A percentile compares a stretch with the other conserved stretches of the same genome.
These are phyloP conservation scores for Xylariales sp. DNA, from an alignment of 2,329 filamentous ascomycete genomes.

Conservation along the genomic window DNA sequence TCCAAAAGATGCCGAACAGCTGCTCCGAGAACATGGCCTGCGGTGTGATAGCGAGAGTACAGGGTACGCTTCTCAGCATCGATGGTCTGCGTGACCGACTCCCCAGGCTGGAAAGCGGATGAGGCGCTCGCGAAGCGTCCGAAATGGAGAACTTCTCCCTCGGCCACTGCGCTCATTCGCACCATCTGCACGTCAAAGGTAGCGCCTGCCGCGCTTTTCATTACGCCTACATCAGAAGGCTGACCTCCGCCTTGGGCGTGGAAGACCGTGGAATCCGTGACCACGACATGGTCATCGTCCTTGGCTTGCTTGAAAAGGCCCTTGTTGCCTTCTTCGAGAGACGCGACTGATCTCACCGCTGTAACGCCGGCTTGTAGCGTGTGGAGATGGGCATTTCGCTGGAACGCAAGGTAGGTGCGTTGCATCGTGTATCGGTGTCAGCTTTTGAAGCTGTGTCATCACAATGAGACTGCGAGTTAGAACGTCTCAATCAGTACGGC, in stretches of 20 bases:
- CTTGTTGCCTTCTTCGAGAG: conserved; percentile 46
- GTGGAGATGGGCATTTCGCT: conserved; percentile 28
- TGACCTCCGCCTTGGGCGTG: conserved; percentile 73
- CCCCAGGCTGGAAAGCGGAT: conserved; percentile 33
- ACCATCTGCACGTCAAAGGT: conserved; percentile 52
- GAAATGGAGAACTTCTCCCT: conserved; percentile 60
- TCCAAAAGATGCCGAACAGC: conserved; percentile 58
- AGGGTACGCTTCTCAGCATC: conserved; percentile 56
- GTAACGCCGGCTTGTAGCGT: conserved; percentile 31
- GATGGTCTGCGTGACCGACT: conserved; percentile 50
- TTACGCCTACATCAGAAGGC: conserved; percentile 61
- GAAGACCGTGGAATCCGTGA: conserved; percentile 65
- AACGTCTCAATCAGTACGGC: too few species aligned
- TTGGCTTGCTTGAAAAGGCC: conserved; percentile 53
- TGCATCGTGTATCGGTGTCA: too few species aligned
- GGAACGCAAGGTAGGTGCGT: conserved; percentile 37
- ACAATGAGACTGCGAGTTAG: too few species aligned
- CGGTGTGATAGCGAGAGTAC: conserved; percentile 67
- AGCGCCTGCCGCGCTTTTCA: conserved; percentile 30
- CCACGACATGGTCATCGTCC: conserved; percentile 50
- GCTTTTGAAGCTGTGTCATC: too few species aligned
- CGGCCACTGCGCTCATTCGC: conserved; percentile 45
- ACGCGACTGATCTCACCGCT: conserved; percentile 42
- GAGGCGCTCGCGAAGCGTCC: conserved; percentile 44
- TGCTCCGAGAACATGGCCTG: conserved; percentile 66